A percentile compares a stretch with the other conserved stretches of the same genome.
These are phyloP conservation scores for Cyanodermella asteris DNA, from an alignment of 2,329 filamentous ascomycete genomes.

Conservation along the genomic window DNA sequence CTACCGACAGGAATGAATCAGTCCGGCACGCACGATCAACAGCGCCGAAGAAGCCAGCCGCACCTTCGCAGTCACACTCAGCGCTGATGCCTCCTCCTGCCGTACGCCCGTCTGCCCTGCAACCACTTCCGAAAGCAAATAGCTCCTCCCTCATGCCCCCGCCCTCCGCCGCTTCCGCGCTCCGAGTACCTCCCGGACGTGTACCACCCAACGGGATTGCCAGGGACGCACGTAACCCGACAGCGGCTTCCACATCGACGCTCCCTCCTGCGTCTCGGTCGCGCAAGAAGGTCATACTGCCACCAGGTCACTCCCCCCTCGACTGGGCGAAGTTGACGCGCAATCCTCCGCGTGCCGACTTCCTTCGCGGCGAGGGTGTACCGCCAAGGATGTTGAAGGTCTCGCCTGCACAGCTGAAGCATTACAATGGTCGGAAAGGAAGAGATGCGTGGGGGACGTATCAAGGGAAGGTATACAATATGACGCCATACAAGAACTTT, in stretches of 20 bases:
- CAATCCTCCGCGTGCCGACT: constrained; percentile 22
- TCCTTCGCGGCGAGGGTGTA: constrained; percentile 22
- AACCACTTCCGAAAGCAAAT: too few species aligned
- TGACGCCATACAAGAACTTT: constrained; percentile 71
- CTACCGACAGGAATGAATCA: background rate
- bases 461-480: constrained; percentile 81
- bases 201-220: too few species aligned
- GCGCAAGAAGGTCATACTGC: constrained; percentile 50
- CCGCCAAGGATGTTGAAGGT: constrained; percentile 41
- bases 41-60: constrained; percentile 3
- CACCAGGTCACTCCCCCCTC: constrained; percentile 81
- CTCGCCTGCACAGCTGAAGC: constrained; percentile 57
- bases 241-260: constrained; percentile 18
- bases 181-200: constrained; percentile 19
- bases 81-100: constrained; percentile 2
- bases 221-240: too few species aligned
- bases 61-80: constrained; percentile 4
- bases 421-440: constrained; percentile 61
- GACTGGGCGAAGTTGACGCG: constrained; percentile 75
- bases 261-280: constrained; percentile 20
- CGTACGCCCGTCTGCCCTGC: too few species aligned
- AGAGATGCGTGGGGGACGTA: constrained; percentile 79
- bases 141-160: constrained; percentile 17
- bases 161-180: constrained; percentile 21
- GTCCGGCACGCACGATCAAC: constrained; percentile 3